Conservation (phyloP, 306 rosid genomes). For the Cajanus cajan region DNA sequence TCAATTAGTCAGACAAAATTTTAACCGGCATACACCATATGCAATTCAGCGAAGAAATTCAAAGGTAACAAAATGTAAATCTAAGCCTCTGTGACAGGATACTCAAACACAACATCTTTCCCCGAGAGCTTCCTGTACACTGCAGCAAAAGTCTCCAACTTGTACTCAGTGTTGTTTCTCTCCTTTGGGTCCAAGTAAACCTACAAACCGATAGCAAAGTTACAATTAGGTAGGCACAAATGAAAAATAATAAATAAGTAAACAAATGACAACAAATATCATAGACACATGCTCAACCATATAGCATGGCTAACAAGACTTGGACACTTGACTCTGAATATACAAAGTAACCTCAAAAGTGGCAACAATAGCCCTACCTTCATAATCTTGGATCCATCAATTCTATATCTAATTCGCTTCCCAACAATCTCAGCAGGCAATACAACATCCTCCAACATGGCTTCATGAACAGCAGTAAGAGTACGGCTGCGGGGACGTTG, state of each 20-base stretch:
- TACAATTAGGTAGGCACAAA: neutral
- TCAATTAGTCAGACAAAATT: conserved; percentile 31
- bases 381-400: conserved; percentile 87
- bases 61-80: neutral
- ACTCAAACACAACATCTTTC: conserved; percentile 87
- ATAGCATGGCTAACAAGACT: neutral
- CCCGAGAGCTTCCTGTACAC: conserved; percentile 90
- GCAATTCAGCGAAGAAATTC: conserved; percentile 7
- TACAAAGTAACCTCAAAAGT: neutral
- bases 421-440: conserved; percentile 93
- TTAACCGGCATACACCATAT: conserved; percentile 4
- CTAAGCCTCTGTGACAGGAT: conserved; percentile 66
- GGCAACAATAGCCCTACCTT: conserved; percentile 47
- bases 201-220: conserved; percentile 24
- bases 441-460: conserved; percentile 81
- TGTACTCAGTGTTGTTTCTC: conserved; percentile 83
- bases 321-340: neutral
- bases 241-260: neutral
- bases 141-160: conserved; percentile 82
- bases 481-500: conserved; percentile 86
- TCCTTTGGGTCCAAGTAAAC: conserved; percentile 91
- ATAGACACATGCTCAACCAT: neutral
- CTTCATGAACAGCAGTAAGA: conserved; percentile 89
- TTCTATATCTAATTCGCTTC: conserved; percentile 66
- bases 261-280: neutral